Conservation (phyloP, 2,329 filamentous ascomycete genomes). For the Botrytis squamosa region DNA sequence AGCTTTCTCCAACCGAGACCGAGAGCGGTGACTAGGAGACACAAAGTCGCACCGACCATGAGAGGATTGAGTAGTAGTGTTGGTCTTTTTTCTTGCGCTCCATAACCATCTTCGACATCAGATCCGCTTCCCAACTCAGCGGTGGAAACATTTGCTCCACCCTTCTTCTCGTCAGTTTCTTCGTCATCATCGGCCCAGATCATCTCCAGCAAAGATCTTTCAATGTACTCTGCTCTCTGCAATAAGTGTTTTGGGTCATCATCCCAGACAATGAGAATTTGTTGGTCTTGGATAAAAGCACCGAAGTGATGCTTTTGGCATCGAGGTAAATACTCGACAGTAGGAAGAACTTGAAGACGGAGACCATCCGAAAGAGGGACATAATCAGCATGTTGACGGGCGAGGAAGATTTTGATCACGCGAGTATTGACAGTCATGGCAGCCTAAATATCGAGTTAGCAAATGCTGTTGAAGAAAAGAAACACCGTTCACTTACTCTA, state of each 20-base stretch:
- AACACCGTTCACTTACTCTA: slow-evolving; percentile 43
- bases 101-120: slow-evolving; percentile 8
- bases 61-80: slow-evolving; percentile 55
- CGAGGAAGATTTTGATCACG: slow-evolving; percentile 60
- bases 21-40: slow-evolving; percentile 52
- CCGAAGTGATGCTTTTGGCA: slow-evolving; percentile 66
- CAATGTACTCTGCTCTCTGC: slow-evolving; percentile 51
- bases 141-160: slow-evolving; percentile 29
- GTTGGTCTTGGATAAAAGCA: slow-evolving; percentile 60
- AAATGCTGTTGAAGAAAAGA: neutral
- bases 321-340: slow-evolving; percentile 54
- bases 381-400: slow-evolving; percentile 49
- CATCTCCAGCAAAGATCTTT: slow-evolving; percentile 54
- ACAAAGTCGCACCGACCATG: slow-evolving; percentile 52
- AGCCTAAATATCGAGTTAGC: slow-evolving; percentile 44
- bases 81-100: slow-evolving; percentile 41
- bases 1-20: slow-evolving; percentile 57
- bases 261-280: slow-evolving; percentile 62
- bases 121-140: slow-evolving; percentile 25
- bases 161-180: slow-evolving; percentile 36
- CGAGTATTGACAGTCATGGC: slow-evolving; percentile 67
- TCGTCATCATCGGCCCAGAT: slow-evolving; percentile 53
- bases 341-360: slow-evolving; percentile 60
- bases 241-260: slow-evolving; percentile 58
- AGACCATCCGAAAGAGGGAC: slow-evolving; percentile 59